Evolutionary conservation across 2,329 filamentous ascomycete genomes (phyloP), one percentile per base, ranked within the genome.

Genomic region (Camptophora hylomeconis): DNA sequence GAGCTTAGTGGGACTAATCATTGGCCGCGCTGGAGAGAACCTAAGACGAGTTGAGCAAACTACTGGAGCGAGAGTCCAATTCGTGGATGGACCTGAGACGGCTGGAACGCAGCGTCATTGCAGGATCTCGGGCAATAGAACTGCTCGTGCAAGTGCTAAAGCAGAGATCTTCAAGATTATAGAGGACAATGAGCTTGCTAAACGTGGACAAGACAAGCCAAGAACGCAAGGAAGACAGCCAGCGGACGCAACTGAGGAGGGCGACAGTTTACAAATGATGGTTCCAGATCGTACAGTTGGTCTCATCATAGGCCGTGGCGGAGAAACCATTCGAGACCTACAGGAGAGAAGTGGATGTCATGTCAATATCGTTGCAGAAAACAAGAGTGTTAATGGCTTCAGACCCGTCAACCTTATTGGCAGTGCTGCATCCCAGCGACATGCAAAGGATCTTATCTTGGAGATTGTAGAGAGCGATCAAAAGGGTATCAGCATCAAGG

Each of bases 301-400:
- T 28, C 64, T 93, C 24, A 93, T 93, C 45, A 93, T 93, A 49
- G 84, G 84, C n/a, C 79, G 84, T 42, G 82, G 82, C 21, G 84
- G 84, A 35, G 84, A 93, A 58, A 93, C 84, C 2, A 93, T 93
- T 46, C 76, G 83, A 48, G 84, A 93, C 50, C 65, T 93, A 14
- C 86, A 93, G 57, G 84, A 93, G 53, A 70, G 81, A 38, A 89
- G 80, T 45, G 81, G 80, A n/a, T 93, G 84, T 52, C 86, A 93
- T 53, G 83, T 93, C 52, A 93, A 93, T 54, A 93, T 93, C 47
- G 81, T 92, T 21, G 80, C 80, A 45, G 84, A 93, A 58, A 82
- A 82, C 42, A 92, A 92, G 65, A 92, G 82, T 49, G 71, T 92
- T 42, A 92, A 92, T 49, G 84, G 84, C 24, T 64, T 92, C 37